Conservation (phyloP, 768 basidiomycete species). For the Podaxis rugospora region DNA sequence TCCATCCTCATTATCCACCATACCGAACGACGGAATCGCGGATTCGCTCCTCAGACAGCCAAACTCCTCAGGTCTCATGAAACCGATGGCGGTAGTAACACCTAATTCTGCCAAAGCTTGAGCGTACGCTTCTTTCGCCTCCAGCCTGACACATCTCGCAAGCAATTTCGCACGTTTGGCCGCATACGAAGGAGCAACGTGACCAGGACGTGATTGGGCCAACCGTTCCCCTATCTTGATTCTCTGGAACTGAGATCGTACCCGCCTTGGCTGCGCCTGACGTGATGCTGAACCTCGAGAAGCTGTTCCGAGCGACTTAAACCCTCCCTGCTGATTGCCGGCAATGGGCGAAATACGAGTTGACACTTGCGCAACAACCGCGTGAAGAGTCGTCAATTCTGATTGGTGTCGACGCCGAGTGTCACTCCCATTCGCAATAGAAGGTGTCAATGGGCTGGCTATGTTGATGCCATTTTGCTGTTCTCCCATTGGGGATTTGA, state of each 20-base stretch:
- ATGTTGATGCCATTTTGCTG: not conserved
- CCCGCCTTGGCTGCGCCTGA: not conserved
- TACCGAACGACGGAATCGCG: slow-evolving; percentile 22
- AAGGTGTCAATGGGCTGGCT: not conserved
- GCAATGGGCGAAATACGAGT: not conserved
- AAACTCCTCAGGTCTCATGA: not conserved
- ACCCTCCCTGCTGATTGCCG: not conserved
- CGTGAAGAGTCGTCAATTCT: not conserved
- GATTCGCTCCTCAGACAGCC: slow-evolving; percentile 1
- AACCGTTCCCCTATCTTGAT: slow-evolving; percentile 35
- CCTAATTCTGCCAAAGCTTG: not conserved
- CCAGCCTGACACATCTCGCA: slow-evolving; percentile 10
- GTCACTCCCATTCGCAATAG: slow-evolving; percentile 15
- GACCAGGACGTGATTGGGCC: slow-evolving; percentile 38
- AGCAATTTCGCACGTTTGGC: slow-evolving; percentile 21
- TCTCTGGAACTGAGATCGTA: slow-evolving; percentile 16
- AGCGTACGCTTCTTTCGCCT: slow-evolving; percentile 9
- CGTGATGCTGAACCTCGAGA: not conserved
- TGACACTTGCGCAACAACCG: not conserved
- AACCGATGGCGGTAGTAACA: not conserved
- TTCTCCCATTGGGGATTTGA: slow-evolving; percentile 5
- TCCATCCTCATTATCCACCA: slow-evolving; percentile 25
- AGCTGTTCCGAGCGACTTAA: not conserved
- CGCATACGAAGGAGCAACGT: slow-evolving; percentile 28
- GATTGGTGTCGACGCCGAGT: not conserved